Evolutionary conservation across 2,329 filamentous ascomycete genomes (phyloP).

Genomic region (Xylariaceae sp.): DNA sequence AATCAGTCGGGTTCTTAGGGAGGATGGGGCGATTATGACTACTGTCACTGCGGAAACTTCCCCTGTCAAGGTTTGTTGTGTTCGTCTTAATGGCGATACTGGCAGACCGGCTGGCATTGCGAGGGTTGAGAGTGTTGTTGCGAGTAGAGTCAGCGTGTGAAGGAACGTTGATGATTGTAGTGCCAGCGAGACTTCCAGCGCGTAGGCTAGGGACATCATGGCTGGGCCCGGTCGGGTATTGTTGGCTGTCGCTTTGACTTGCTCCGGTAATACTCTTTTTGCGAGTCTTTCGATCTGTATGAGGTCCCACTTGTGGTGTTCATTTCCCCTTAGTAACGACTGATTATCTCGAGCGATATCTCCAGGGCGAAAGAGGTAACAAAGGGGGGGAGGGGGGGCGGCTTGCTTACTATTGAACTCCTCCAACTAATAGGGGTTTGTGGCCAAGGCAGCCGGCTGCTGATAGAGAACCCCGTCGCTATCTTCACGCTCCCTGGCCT

Average conservation of each 20-base stretch:
- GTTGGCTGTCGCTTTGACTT: slow-evolving; percentile 54
- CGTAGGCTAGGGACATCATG: slow-evolving; percentile 41
- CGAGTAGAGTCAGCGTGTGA: slow-evolving; percentile 10
- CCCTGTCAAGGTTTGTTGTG: slow-evolving; percentile 1
- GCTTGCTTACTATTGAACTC: slow-evolving; percentile 57
- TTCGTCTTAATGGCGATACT: neutral
- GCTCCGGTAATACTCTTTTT: slow-evolving; percentile 47
- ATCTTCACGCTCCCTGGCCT: slow-evolving; percentile 59
- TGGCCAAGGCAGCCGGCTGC: slow-evolving; percentile 76
- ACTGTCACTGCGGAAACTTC: slow-evolving; percentile 11
- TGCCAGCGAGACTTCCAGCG: slow-evolving; percentile 29
- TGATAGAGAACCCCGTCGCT: slow-evolving; percentile 53
- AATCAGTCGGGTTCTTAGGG: neutral
- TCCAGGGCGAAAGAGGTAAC: neutral
- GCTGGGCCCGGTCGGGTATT: slow-evolving; percentile 53
- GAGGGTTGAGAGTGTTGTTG: slow-evolving; percentile 23
- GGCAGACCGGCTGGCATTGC: neutral
- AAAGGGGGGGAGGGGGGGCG: neutral
- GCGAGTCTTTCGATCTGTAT: slow-evolving; percentile 37
- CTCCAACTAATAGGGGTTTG: slow-evolving; percentile 82
- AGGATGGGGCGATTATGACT: slow-evolving; percentile 28
- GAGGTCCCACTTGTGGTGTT: slow-evolving; percentile 57
- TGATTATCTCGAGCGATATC: neutral
- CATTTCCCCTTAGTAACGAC: neutral
- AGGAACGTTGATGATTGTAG: neutral